A percentile compares a stretch with the other conserved stretches of the same genome.
Conservation (phyloP, 495 filamentous ascomycete genomes). For the Chaetomium tenue region DNA sequence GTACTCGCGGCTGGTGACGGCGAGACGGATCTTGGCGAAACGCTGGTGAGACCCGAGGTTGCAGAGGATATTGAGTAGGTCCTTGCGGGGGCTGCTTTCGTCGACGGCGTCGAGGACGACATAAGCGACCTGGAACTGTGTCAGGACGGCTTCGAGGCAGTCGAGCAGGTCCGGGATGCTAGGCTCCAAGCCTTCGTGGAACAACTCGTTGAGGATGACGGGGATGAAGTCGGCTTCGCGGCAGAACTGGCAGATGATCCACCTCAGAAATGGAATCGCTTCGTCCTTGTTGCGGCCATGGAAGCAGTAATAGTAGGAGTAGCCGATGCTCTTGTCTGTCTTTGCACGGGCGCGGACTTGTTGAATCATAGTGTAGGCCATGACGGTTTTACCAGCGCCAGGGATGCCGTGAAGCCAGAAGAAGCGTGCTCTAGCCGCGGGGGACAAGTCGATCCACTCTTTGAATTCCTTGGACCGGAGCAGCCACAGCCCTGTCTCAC, state of each 20-base stretch:
- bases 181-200: constrained; percentile 9
- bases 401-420: constrained; percentile 44
- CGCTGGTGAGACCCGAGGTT: constrained; percentile 29
- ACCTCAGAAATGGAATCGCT: constrained; percentile 31
- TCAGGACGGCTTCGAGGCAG: constrained; percentile 18
- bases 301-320: constrained; percentile 43
- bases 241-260: constrained; percentile 36
- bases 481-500: constrained; percentile 32
- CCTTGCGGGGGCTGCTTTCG: constrained; percentile 29
- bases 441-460: constrained; percentile 22
- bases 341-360: constrained; percentile 11
- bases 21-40: constrained; percentile 39
- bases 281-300: constrained; percentile 38
- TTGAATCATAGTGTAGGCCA: constrained; percentile 38
- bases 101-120: constrained; percentile 40
- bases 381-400: constrained; percentile 43
- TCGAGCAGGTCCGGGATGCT: constrained; percentile 16
- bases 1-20: constrained; percentile 46
- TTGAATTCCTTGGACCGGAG: constrained; percentile 22
- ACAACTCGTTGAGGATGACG: constrained; percentile 16
- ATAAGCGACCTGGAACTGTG: constrained; percentile 22
- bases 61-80: constrained; percentile 26
- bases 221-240: constrained; percentile 30
- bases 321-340: constrained; percentile 1
- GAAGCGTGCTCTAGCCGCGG: constrained; percentile 18